phyloP scores from a whole-genome alignment of 2,329 filamentous ascomycete genomes.

The Botrytis porri region DNA sequence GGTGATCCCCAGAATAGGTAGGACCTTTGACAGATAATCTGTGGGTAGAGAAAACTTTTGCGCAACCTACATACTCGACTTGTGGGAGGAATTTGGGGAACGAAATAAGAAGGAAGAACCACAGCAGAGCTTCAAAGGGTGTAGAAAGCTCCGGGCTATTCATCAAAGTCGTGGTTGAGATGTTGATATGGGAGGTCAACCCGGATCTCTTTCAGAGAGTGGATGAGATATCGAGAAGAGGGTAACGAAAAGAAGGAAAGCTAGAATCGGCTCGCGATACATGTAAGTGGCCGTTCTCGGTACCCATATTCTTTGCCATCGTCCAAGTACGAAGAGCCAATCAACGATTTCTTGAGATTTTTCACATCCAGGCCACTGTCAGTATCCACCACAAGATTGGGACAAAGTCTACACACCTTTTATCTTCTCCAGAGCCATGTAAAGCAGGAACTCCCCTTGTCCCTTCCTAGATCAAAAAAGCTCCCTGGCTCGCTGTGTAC shows the following conservation, averaged over 20 bases:
- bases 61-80: not conserved
- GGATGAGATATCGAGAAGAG: not conserved
- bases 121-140: accelerated
- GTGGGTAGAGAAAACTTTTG: not conserved
- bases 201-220: not conserved
- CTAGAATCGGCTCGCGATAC: accelerated
- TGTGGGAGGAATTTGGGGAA: accelerated
- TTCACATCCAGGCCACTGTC: not conserved
- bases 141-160: not conserved
- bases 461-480: not conserved
- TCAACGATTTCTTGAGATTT: no score
- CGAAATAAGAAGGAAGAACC: accelerated
- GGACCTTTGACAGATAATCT: not conserved
- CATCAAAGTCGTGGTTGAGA: accelerated
- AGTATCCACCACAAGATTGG: not conserved
- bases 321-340: accelerated
- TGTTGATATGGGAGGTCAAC: not conserved
- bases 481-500: accelerated
- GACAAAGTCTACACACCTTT: not conserved
- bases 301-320: accelerated
- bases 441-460: not conserved
- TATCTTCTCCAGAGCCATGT: not conserved
- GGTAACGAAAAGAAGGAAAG: not conserved
- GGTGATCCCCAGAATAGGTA: not conserved
- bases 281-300: not conserved